Evolutionary conservation across 257 asterid genomes (phyloP).

Genomic region (Nicotiana sylvestris): DNA sequence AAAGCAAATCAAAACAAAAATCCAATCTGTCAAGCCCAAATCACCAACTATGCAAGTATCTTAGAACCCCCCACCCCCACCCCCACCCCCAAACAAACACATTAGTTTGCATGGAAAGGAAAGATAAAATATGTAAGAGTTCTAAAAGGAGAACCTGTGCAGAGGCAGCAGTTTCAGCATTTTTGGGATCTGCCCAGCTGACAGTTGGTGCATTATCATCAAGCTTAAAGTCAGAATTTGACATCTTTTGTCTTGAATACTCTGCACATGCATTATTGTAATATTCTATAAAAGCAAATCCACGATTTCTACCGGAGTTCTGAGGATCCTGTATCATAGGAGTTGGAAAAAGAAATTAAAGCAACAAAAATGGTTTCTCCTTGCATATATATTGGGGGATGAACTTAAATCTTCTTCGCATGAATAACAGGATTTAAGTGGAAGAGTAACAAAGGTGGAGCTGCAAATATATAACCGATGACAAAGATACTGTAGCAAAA

Average conservation of each 20-base stretch:
- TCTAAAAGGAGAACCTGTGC: conserved; percentile 54
- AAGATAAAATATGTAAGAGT: neutral
- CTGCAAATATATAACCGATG: neutral
- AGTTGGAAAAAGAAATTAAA: neutral
- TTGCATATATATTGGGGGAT: neutral
- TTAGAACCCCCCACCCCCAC: neutral
- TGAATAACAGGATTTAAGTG: neutral
- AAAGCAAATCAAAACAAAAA: neutral
- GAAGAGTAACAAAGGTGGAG: neutral
- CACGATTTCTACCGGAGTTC: conserved; percentile 82
- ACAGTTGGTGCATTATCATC: conserved; percentile 94
- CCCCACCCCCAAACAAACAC: neutral
- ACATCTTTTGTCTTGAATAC: conserved; percentile 86
- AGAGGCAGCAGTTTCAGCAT: conserved; percentile 66
- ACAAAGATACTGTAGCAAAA: conserved; percentile 1
- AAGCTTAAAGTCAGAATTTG: conserved; percentile 71
- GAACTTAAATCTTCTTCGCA: neutral
- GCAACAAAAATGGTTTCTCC: neutral
- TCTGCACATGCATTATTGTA: conserved; percentile 98
- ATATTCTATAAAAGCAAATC: conserved; percentile 85
- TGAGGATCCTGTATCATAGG: conserved; percentile 59
- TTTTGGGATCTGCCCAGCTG: conserved; percentile 98
- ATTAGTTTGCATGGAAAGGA: neutral
- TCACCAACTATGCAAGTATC: neutral
- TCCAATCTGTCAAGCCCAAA: neutral